Evolutionary conservation across 2,329 filamentous ascomycete genomes (phyloP), one percentile per base, ranked within the genome.

Genomic region (Phialophora chinensis): DNA sequence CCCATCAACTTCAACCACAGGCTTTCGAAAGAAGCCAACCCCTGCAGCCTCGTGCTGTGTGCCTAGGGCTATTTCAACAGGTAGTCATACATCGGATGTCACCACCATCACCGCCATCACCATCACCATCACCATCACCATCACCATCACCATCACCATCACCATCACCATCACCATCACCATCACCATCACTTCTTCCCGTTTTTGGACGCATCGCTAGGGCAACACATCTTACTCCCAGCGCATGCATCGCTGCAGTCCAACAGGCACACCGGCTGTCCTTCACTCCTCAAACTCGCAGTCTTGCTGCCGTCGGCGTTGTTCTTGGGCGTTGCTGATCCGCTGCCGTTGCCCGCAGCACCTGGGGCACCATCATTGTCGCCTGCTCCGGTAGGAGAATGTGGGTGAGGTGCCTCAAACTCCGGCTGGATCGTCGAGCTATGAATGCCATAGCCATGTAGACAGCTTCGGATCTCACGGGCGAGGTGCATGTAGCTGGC

Each of bases 401-500:
- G 62, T 8, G 33, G 55, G 4, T 42, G 38, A 10, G 49, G 49
- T 25, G 38, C 44, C 25, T 56, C 42, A 56, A 83, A 99, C 78
- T 99, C 95, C 5, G 95, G 95, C 79, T 99, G 95, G 73, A 99
- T 98, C 12, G 95, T 99, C 42, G 93, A 94, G 44, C 91, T 96
- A 81, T 99, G 95, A 71, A 99, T 98, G 63, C 95, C 94, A 73
- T 96, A 97, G 42, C 88, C 93, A 78, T 99, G 95, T 2, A 99
- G 87, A 74, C 95, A 99, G 74, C 89, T 89, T 56, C 93, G 87
- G 20, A 96, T 91, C 64, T 90, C 88, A 66, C 88, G 88, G 23
- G 94, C 92, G 47, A 99, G 86, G 70, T 89, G 86, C 94, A 99
- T 99, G 80, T 98, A 99, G 74, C 90, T 88, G 62, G 86, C 85